Percentiles rank a stretch among this genome's conserved stretches.
Conservation (phyloP, 352 stramenopile genomes). For the Thalassiosira pacifica region DNA sequence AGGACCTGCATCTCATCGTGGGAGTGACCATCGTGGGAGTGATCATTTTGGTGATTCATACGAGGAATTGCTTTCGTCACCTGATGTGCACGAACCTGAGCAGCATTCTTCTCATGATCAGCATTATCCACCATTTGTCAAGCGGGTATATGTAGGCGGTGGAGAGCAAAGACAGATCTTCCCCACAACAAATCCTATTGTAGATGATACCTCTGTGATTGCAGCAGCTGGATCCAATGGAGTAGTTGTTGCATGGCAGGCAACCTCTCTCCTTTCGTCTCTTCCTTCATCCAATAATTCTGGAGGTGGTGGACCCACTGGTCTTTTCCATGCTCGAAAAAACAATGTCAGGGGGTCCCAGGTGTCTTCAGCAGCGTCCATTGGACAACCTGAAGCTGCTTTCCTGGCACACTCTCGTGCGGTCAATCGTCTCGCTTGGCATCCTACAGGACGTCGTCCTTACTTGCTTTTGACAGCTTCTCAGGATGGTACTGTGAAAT, state of each 20-base stretch:
- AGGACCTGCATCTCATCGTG: constrained; percentile 14
- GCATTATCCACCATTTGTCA: constrained; percentile 65
- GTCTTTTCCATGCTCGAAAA: constrained; percentile 51
- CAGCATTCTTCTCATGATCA: constrained; percentile 38
- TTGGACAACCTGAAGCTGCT: constrained; percentile 77
- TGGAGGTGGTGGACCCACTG: constrained; percentile 19
- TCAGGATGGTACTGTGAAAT: constrained; percentile 81
- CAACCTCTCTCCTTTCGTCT: constrained; percentile 35
- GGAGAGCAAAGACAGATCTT: constrained; percentile 6
- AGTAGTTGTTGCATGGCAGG: constrained; percentile 83
- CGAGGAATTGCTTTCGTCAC: constrained; percentile 31
- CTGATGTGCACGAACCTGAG: constrained; percentile 37
- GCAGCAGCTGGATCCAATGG: constrained; percentile 85
- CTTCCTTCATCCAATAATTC: constrained; percentile 36
- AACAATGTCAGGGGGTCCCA: constrained; percentile 24
- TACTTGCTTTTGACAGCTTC: constrained; percentile 78
- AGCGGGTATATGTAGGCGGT: constrained; percentile 30
- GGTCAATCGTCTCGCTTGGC: constrained; percentile 84
- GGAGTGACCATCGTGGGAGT: constrained; percentile 34
- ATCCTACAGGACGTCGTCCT: constrained; percentile 73
- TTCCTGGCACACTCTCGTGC: constrained; percentile 80
- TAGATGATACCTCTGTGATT: constrained; percentile 74
- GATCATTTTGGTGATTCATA: constrained; percentile 50
- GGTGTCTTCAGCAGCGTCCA: constrained; percentile 47
- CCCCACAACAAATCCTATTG: background rate